A percentile compares a stretch with the other conserved stretches of the same genome.
phyloP scores from a whole-genome alignment of 164 flowering plant species.

The Nymphaea colorata region DNA sequence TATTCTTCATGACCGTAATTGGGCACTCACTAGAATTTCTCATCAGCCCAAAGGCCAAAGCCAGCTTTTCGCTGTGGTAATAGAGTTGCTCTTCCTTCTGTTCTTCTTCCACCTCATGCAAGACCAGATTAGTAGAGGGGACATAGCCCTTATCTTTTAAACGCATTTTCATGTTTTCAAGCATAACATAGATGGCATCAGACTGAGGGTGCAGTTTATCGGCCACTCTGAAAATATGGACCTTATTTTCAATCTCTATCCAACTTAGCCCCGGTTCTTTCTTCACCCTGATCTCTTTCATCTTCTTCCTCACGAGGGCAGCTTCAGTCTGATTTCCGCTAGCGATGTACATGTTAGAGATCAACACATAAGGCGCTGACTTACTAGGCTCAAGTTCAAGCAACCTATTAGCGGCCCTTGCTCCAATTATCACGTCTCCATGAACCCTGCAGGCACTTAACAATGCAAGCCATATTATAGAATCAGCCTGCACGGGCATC shows the following conservation, averaged over 20 bases:
- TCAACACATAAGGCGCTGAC: slow-evolving; percentile 50
- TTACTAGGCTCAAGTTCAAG: slow-evolving; percentile 48
- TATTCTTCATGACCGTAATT: slow-evolving; percentile 61
- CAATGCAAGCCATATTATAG: slow-evolving; percentile 68
- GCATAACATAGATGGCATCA: slow-evolving; percentile 22
- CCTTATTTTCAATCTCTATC: slow-evolving; percentile 46
- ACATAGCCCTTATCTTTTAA: slow-evolving; percentile 54
- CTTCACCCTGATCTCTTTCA: slow-evolving; percentile 37
- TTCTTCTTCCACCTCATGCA: slow-evolving; percentile 56
- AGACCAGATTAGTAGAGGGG: slow-evolving; percentile 45
- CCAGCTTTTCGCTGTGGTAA: slow-evolving; percentile 76
- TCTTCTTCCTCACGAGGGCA: slow-evolving; percentile 36
- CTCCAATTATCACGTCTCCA: slow-evolving; percentile 39
- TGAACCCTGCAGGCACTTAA: slow-evolving; percentile 70
- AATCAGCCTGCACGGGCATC: slow-evolving; percentile 66
- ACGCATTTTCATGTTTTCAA: slow-evolving; percentile 24
- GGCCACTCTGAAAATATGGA: slow-evolving; percentile 75
- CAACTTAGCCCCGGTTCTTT: slow-evolving; percentile 84
- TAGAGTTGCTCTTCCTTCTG: slow-evolving; percentile 57
- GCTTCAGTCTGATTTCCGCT: slow-evolving; percentile 42
- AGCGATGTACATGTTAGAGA: slow-evolving; percentile 54
- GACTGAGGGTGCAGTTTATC: slow-evolving; percentile 40
- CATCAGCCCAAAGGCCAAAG: slow-evolving; percentile 53
- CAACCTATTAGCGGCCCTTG: slow-evolving; percentile 35
- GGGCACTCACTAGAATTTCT: slow-evolving; percentile 7